These are phyloP conservation scores for Botryotinia narcissicola DNA, from an alignment of 2,329 filamentous ascomycete species.

Conservation along the genomic window DNA sequence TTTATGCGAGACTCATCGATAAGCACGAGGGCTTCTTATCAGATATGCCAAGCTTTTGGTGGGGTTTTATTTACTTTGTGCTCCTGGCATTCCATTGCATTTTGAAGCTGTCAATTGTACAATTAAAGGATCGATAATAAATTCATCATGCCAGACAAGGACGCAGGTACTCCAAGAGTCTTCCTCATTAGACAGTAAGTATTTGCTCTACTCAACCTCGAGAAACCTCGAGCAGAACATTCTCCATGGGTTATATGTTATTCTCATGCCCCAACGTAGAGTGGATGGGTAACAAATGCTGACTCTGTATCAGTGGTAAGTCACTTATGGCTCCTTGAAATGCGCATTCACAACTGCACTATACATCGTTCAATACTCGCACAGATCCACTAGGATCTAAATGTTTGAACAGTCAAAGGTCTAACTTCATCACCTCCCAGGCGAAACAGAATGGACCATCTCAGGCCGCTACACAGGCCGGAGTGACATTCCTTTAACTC, in stretches of 20 bases:
- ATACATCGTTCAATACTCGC: neutral
- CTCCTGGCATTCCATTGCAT: neutral
- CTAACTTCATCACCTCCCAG: conserved; percentile 30
- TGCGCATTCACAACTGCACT: neutral
- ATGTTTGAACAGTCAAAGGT: neutral
- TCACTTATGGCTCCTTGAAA: neutral
- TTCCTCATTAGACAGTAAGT: conserved; percentile 43
- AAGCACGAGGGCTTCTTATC: conserved; percentile 18
- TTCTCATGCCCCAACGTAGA: neutral
- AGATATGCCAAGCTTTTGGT: conserved; percentile 4
- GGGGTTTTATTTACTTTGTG: neutral
- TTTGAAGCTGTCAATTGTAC: neutral
- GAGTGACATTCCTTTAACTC: conserved; percentile 44
- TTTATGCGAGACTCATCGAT: neutral
- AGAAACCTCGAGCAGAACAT: neutral
- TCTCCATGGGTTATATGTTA: neutral
- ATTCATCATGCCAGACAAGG: conserved; percentile 39
- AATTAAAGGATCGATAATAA: neutral
- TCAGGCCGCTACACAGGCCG: conserved; percentile 47
- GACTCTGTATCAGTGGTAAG: conserved; percentile 19
- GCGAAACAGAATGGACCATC: conserved; percentile 49
- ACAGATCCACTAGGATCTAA: too few relatives aligned
- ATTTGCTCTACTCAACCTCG: neutral
- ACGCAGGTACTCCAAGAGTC: conserved; percentile 41
- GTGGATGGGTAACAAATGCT: neutral